A percentile compares a stretch with the other conserved stretches of the same genome.
Conservation (phyloP, 2,329 filamentous ascomycete genomes). For the Lachnellula suecica region DNA sequence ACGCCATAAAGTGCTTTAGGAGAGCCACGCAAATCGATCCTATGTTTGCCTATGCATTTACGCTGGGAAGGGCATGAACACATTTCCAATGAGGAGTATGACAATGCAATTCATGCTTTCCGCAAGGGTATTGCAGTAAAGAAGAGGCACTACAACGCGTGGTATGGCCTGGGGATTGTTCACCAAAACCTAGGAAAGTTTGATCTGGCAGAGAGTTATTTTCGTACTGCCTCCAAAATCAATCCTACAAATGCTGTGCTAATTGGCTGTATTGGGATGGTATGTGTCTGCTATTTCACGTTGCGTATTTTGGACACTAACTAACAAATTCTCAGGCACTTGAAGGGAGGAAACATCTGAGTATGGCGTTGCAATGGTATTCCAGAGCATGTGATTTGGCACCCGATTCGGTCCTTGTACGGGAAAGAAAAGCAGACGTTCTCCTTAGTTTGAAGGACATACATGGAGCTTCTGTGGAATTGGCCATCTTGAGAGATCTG, state of each 20-base stretch:
- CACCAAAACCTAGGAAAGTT: slow-evolving; percentile 1
- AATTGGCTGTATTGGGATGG: slow-evolving; percentile 2
- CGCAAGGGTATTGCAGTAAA: not conserved
- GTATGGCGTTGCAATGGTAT: not conserved
- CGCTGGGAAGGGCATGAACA: not conserved
- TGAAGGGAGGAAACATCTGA: not conserved
- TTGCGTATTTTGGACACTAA: not conserved
- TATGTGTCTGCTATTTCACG: not conserved
- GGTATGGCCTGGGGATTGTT: slow-evolving; percentile 2
- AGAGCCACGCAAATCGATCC: slow-evolving; percentile 1
- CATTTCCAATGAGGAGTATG: not conserved
- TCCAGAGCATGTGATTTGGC: not conserved
- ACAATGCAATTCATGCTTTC: not conserved
- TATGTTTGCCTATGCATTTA: not conserved
- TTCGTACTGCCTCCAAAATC: not conserved
- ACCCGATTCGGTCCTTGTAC: not conserved
- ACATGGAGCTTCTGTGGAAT: not conserved
- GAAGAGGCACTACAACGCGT: slow-evolving; percentile 1
- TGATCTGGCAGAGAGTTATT: not conserved
- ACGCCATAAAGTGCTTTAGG: not conserved
- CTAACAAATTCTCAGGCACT: not conserved
- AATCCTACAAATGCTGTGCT: not conserved
- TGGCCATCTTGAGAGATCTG: not conserved
- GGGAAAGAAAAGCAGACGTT: slow-evolving; percentile 1
- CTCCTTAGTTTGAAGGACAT: not conserved